These are phyloP conservation scores for Dissophora globulifera DNA, from an alignment of 192 early-diverging fungal genomes.

Conservation along the genomic window DNA sequence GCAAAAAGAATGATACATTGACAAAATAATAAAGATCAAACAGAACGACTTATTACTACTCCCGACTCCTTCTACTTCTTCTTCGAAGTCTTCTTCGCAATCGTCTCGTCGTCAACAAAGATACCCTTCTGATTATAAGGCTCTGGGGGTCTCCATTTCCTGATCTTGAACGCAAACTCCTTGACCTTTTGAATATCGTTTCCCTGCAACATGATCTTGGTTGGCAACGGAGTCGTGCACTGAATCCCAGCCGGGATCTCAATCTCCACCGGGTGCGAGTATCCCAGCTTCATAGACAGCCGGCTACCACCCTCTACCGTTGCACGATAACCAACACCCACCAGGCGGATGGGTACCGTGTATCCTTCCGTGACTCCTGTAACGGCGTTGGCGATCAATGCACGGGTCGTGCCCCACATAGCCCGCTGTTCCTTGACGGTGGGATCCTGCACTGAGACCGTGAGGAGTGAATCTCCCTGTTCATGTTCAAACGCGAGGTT, in stretches of 20 bases:
- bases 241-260: conserved; percentile 83
- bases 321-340: conserved; percentile 96
- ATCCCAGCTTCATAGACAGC: conserved; percentile 87
- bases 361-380: conserved; percentile 92
- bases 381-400: conserved; percentile 87
- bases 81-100: conserved; percentile 98
- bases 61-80: conserved; percentile 73
- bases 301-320: conserved; percentile 72
- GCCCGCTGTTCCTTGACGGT: conserved; percentile 77
- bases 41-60: background rate
- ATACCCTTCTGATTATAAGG: conserved; percentile 99
- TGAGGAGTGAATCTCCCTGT: conserved; percentile 57
- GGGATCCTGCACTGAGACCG: conserved; percentile 67
- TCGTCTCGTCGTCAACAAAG: conserved; percentile 98
- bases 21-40: too few species aligned
- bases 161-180: conserved; percentile 92
- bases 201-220: conserved; percentile 84
- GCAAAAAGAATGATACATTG: too few species aligned
- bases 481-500: conserved; percentile 52
- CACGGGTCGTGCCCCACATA: conserved; percentile 98
- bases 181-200: conserved; percentile 83
- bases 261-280: conserved; percentile 83
- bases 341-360: conserved; percentile 82
- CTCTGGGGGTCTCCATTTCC: conserved; percentile 92
- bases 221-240: conserved; percentile 81